Percentiles rank a stretch among this genome's conserved stretches.
These are phyloP conservation scores for Pleurotus giganteus DNA, from an alignment of 768 basidiomycete species.

Conservation along the genomic window DNA sequence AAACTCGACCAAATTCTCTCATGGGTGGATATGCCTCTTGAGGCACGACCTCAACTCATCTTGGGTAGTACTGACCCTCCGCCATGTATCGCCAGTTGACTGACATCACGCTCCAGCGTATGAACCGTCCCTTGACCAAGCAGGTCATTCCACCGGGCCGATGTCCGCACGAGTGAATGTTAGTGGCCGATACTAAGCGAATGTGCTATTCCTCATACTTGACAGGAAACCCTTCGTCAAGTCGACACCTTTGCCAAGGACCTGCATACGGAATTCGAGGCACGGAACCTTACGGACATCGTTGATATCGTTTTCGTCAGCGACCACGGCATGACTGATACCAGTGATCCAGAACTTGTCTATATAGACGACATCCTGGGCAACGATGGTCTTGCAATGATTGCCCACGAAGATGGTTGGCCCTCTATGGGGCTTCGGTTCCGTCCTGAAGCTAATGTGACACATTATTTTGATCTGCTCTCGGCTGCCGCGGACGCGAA, in stretches of 20 bases:
- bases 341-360: conserved; percentile 69
- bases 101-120: conserved; percentile 47
- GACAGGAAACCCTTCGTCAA: conserved; percentile 57
- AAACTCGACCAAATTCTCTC: conserved; percentile 76
- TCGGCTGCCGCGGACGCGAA: conserved; percentile 48
- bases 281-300: conserved; percentile 77
- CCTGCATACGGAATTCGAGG: conserved; percentile 58
- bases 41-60: conserved; percentile 74
- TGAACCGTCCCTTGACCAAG: conserved; percentile 85
- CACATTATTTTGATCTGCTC: conserved; percentile 54
- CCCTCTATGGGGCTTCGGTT: conserved; percentile 88
- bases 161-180: conserved; percentile 71
- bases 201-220: neutral
- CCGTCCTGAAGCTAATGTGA: conserved; percentile 49
- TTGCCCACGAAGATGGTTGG: conserved; percentile 86
- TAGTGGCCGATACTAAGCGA: conserved; percentile 21
- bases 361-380: conserved; percentile 84
- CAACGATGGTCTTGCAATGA: conserved; percentile 51
- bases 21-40: conserved; percentile 82
- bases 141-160: conserved; percentile 73
- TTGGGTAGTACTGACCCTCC: too few species aligned
- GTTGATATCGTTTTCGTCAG: conserved; percentile 89
- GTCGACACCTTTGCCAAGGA: conserved; percentile 77
- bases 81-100: too few species aligned
- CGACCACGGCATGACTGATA: conserved; percentile 92